Evolutionary conservation across 306 rosid species (phyloP), one percentile per base, ranked within the genome.

Genomic region (Prunus mume): DNA sequence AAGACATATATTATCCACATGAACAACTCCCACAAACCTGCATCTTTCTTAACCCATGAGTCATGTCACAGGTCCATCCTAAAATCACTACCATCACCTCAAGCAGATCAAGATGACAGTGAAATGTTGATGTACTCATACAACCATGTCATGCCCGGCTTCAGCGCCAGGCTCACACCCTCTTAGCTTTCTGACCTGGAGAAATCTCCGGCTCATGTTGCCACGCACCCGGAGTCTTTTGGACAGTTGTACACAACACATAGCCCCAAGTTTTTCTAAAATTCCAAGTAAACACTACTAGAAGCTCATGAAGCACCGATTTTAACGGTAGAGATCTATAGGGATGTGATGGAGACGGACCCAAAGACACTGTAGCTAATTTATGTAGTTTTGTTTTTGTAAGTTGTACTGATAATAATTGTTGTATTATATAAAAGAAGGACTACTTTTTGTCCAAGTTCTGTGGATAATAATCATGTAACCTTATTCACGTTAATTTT

Each of bases 71-170:
- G 24, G 65, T 57, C 66, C 19, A 57, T 17, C 67, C 19, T 72
- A 41, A 57, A 46, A 6, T 57, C 76, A 24, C 11, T 22, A 20
- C 15, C 54, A 11, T 41, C 76, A 0, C 7, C 68, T 13, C 41
- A 28, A 3, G 38, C 25, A 27, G 43, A 25, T 6, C 43, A 27
- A 3, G 45, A 27, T 19, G 43, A 57, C 34, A 41, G 24, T 6
- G 25, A 41, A 22, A 22, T 57, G 66, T 15, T 78, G 24, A 12
- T 80, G 41, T 80, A 80, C 68, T 47, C 71, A 5, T 80, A 80
- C 84, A 43, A 14, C 61, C 79, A 75, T 32, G 76, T 46, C 28
- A 32, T 75, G 51, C 54, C 75, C 3, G 77, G 84, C 30, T 80
- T 80, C 74, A 67, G 80, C 30, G 68, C 74, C 27, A 67, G 27